A percentile compares a stretch with the other conserved stretches of the same genome.
Conservation (phyloP, 2,329 filamentous ascomycete genomes). For the Pseudogymnoascus sp. region DNA sequence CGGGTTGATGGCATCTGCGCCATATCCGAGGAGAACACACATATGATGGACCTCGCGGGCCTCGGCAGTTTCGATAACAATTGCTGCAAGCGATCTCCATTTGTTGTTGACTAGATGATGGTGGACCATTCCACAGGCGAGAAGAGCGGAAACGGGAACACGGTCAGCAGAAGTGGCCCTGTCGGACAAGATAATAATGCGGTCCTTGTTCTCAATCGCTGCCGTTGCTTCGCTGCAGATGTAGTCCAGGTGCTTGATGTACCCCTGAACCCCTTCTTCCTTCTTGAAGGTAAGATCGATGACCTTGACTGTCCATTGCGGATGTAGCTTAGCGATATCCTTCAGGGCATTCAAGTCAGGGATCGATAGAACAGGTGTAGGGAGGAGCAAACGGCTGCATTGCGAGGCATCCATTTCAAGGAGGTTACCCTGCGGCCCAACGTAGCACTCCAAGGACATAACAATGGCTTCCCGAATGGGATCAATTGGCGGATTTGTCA, state of each 20-base stretch:
- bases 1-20: slow-evolving; percentile 87
- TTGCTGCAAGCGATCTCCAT: slow-evolving; percentile 80
- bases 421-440: slow-evolving; percentile 90
- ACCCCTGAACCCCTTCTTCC: slow-evolving; percentile 70
- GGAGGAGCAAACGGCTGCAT: slow-evolving; percentile 75
- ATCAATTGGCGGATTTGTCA: slow-evolving; percentile 96
- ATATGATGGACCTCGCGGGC: slow-evolving; percentile 97
- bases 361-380: slow-evolving; percentile 81
- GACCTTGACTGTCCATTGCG: slow-evolving; percentile 76
- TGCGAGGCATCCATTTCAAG: slow-evolving; percentile 88
- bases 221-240: slow-evolving; percentile 81
- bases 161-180: slow-evolving; percentile 74
- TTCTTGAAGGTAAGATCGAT: slow-evolving; percentile 95
- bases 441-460: slow-evolving; percentile 95
- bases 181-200: slow-evolving; percentile 82
- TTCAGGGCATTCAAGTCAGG: slow-evolving; percentile 83
- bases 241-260: slow-evolving; percentile 75
- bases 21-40: slow-evolving; percentile 95
- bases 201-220: slow-evolving; percentile 74
- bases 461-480: slow-evolving; percentile 95
- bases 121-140: slow-evolving; percentile 89
- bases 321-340: slow-evolving; percentile 63
- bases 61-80: slow-evolving; percentile 87
- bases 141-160: slow-evolving; percentile 73
- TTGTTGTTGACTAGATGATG: slow-evolving; percentile 93